Conservation (phyloP, 2,329 filamentous ascomycete genomes). For the Malbranchea cinnamomea region DNA sequence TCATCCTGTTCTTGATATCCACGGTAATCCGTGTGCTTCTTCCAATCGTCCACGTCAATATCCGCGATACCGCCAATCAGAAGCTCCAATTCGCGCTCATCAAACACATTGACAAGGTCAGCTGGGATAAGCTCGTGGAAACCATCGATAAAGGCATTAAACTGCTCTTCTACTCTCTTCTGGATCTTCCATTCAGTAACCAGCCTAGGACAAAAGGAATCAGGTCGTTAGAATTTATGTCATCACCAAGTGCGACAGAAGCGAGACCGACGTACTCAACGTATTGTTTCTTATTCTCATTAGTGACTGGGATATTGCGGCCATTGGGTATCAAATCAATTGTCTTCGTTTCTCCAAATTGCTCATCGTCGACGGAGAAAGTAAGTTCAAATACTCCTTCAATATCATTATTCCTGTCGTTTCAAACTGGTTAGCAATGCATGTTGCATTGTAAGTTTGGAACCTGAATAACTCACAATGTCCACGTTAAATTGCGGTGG, state of each 20-base stretch:
- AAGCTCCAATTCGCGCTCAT: conserved; percentile 90
- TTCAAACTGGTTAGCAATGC: conserved; percentile 11
- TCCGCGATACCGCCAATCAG: conserved; percentile 98
- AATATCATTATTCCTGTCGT: conserved; percentile 78
- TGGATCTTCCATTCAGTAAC: conserved; percentile 99
- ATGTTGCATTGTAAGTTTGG: not conserved
- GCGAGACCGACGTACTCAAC: conserved; percentile 54
- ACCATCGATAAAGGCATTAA: conserved; percentile 91
- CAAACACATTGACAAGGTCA: conserved; percentile 95
- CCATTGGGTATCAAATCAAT: conserved; percentile 88
- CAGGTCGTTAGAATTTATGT: conserved; percentile 1
- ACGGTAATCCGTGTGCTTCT: conserved; percentile 99
- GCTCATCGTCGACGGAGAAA: conserved; percentile 93
- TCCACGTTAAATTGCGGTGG: conserved; percentile 93
- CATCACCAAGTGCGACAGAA: not conserved
- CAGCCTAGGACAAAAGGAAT: conserved; percentile 34
- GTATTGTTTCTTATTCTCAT: conserved; percentile 98
- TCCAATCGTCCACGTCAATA: conserved; percentile 99
- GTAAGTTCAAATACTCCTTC: conserved; percentile 88
- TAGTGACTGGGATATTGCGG: conserved; percentile 85
- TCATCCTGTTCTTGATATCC: conserved; percentile 97
- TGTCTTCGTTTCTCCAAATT: conserved; percentile 85
- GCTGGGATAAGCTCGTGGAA: conserved; percentile 96
- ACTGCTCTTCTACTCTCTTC: conserved; percentile 95
- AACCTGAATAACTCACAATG: conserved; percentile 42